Evolutionary conservation across 2,329 filamentous ascomycete species (phyloP).

Genomic region (Trichoderma brevicompactum): DNA sequence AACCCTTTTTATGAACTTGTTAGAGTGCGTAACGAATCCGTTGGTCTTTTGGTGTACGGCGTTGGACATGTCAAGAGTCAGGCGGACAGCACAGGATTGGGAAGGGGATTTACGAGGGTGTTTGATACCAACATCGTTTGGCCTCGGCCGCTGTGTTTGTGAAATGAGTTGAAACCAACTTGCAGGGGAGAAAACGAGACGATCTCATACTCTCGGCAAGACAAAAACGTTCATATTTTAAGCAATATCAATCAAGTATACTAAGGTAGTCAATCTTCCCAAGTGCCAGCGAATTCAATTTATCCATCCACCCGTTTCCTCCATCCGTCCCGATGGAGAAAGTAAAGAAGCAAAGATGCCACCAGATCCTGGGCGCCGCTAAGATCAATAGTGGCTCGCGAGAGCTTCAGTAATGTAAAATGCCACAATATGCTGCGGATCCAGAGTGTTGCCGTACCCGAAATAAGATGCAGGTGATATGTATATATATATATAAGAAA

Average conservation of each 20-base stretch:
- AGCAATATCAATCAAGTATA: constrained; percentile 10
- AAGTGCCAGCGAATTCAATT: neutral
- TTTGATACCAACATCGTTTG: neutral
- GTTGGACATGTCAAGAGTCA: constrained; percentile 25
- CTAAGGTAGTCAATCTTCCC: neutral
- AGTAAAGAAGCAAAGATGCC: constrained; percentile 10
- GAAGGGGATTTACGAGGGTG: neutral
- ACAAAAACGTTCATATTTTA: neutral
- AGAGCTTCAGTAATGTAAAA: constrained; percentile 37
- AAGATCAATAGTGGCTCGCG: constrained; percentile 37
- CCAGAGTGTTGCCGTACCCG: constrained; percentile 11
- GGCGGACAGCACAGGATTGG: neutral
- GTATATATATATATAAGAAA: neutral
- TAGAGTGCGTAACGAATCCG: neutral
- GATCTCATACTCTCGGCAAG: neutral
- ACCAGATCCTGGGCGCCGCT: constrained; percentile 28
- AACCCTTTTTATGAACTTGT: neutral
- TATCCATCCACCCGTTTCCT: neutral
- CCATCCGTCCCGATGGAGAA: neutral
- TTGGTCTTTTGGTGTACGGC: constrained; percentile 23
- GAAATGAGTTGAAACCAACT: neutral
- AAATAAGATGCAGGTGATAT: constrained; percentile 6
- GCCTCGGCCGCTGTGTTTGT: too few relatives aligned
- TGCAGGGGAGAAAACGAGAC: neutral
- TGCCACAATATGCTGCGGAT: constrained; percentile 24